Percentiles rank a stretch among this genome's conserved stretches.
phyloP scores from a whole-genome alignment of 208 protist species.

The Crithidia brevicula region DNA sequence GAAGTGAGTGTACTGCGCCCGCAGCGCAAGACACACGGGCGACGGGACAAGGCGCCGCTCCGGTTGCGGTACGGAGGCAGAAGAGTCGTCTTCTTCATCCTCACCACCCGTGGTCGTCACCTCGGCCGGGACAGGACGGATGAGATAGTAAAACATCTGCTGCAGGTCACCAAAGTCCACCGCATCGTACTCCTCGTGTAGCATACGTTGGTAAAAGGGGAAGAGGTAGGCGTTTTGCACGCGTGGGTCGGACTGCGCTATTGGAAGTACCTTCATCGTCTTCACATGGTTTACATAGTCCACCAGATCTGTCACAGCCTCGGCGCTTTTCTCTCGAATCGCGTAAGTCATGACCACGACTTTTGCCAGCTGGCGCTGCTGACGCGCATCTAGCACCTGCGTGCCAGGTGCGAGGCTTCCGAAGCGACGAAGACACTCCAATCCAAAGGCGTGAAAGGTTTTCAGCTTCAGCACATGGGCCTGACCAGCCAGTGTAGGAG shows the following conservation, averaged over 20 bases:
- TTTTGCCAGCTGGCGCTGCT: conserved; percentile 59
- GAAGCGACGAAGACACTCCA: conserved; percentile 81
- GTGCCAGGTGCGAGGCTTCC: conserved; percentile 44
- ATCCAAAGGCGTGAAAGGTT: conserved; percentile 86
- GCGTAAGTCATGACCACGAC: conserved; percentile 68
- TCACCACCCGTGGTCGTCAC: not conserved
- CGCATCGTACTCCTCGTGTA: conserved; percentile 70
- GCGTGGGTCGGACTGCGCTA: conserved; percentile 50
- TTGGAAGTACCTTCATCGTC: conserved; percentile 52
- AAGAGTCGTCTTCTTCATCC: not conserved
- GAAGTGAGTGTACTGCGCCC: conserved; percentile 74
- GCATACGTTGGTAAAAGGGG: conserved; percentile 60
- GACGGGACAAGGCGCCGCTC: conserved; percentile 24
- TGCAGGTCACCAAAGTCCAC: conserved; percentile 91
- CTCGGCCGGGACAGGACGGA: conserved; percentile 26
- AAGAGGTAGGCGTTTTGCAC: conserved; percentile 74
- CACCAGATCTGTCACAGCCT: conserved; percentile 62
- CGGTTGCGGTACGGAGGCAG: not conserved
- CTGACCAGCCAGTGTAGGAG: conserved; percentile 18
- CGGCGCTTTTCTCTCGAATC: conserved; percentile 43
- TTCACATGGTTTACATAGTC: conserved; percentile 77
- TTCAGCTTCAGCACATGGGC: conserved; percentile 68
- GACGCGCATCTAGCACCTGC: conserved; percentile 61
- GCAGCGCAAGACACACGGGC: conserved; percentile 40
- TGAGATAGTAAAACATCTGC: conserved; percentile 70